These are phyloP conservation scores for Amniculicola lignicola DNA, from an alignment of 495 filamentous ascomycete genomes.

Conservation along the genomic window DNA sequence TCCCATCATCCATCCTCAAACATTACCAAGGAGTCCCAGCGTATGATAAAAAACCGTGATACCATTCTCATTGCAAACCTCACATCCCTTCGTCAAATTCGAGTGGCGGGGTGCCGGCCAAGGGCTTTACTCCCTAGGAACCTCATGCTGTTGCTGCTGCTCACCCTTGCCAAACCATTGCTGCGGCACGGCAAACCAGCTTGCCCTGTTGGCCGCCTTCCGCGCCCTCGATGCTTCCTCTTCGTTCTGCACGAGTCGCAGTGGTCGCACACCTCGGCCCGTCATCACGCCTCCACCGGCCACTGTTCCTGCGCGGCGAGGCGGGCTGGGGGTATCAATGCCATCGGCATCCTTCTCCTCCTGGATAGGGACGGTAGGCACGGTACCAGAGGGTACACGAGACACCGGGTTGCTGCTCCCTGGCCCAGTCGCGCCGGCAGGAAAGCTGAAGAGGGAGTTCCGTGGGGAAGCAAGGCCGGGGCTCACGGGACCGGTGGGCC, in stretches of 20 bases:
- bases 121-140: too few species aligned
- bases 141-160: too few species aligned
- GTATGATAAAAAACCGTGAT: too few species aligned
- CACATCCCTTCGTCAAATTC: too few species aligned
- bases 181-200: conserved; percentile 60
- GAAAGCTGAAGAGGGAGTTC: conserved; percentile 51
- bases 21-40: too few species aligned
- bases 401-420: conserved; percentile 37
- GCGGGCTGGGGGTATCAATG: conserved; percentile 30
- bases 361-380: neutral
- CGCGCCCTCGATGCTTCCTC: conserved; percentile 43
- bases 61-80: too few species aligned
- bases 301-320: conserved; percentile 25
- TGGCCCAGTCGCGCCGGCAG: neutral
- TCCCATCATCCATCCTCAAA: too few species aligned
- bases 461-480: conserved; percentile 53
- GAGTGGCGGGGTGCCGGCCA: too few species aligned
- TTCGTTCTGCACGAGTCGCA: conserved; percentile 76
- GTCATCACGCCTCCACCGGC: conserved; percentile 53
- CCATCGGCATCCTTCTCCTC: conserved; percentile 13
- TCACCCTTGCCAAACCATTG: conserved; percentile 46
- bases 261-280: conserved; percentile 75
- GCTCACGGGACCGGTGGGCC: conserved; percentile 56
- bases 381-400: conserved; percentile 28
- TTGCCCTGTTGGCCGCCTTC: conserved; percentile 59